Evolutionary conservation across 139 green algal genomes (phyloP).

Genomic region (Pleodorina starrii): DNA sequence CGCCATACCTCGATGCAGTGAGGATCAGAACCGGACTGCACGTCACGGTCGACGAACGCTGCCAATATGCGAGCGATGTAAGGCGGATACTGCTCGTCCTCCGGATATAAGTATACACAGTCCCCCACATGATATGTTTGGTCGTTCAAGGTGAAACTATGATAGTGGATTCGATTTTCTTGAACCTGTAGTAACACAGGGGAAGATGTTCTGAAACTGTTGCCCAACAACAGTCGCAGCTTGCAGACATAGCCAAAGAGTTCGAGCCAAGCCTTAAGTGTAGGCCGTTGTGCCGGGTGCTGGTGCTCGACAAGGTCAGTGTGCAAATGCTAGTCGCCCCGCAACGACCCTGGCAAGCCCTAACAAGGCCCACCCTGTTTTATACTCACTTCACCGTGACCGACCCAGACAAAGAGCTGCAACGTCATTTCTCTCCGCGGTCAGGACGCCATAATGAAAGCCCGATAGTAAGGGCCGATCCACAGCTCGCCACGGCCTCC

Average conservation of each 20-base stretch:
- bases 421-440: conserved; percentile 3
- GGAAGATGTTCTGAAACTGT: too few species aligned
- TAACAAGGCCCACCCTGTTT: not conserved
- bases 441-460: conserved; percentile 1
- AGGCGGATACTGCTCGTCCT: conserved; percentile 64
- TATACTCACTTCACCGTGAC: conserved; percentile 22
- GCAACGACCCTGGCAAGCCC: not conserved
- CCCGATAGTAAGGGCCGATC: not conserved
- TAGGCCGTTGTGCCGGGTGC: too few species aligned
- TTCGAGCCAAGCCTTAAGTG: too few species aligned
- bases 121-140: conserved; percentile 53
- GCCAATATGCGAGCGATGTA: conserved; percentile 67
- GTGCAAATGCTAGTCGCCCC: not conserved
- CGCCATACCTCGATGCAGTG: conserved; percentile 70
- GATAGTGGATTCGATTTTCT: conserved; percentile 4
- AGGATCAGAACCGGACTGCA: conserved; percentile 46
- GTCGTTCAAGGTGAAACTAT: conserved; percentile 19
- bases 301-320: too few species aligned
- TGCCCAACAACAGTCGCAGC: too few species aligned
- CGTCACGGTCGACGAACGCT: conserved; percentile 62
- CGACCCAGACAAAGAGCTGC: conserved; percentile 37
- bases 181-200: not conserved
- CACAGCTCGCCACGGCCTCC: not conserved
- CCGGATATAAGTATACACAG: conserved; percentile 67
- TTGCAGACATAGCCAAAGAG: too few species aligned